Conservation (phyloP, 2,329 filamentous ascomycete genomes). For the Fusarium temperatum region DNA sequence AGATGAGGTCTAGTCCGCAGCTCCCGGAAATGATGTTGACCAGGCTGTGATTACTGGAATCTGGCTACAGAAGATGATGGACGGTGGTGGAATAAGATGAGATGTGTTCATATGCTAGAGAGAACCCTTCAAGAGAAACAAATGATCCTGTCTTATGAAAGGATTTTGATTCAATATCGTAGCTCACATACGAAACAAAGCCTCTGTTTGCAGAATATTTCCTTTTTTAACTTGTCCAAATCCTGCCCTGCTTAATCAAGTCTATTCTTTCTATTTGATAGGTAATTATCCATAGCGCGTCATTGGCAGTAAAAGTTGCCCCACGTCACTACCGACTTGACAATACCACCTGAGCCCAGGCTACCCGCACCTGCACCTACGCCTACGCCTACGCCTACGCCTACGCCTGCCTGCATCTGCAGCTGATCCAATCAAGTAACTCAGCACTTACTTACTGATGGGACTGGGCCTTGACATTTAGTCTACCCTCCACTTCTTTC, state of each 20-base stretch:
- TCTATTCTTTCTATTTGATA: not conserved
- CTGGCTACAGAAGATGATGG: conserved; percentile 40
- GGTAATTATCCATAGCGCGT: conserved; percentile 21
- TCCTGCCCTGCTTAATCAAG: conserved; percentile 3
- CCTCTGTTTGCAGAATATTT: not conserved
- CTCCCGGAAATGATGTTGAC: conserved; percentile 7
- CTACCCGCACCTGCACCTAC: not conserved
- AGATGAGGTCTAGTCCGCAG: not conserved
- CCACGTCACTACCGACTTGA: conserved; percentile 28
- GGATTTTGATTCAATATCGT: not conserved
- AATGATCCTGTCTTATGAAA: not conserved
- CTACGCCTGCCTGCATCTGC: not conserved
- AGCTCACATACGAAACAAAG: not conserved
- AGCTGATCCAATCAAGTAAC: conserved; percentile 1
- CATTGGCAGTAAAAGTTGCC: conserved; percentile 33
- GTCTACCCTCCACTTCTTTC: not conserved
- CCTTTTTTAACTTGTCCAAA: not conserved
- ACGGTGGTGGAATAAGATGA: conserved; percentile 20
- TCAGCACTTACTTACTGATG: not conserved
- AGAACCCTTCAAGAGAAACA: not conserved
- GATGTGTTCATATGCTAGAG: not conserved
- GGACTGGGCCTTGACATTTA: not conserved
- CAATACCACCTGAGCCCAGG: conserved; percentile 2
- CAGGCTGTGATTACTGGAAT: conserved; percentile 13
- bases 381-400: not conserved